phyloP scores from a whole-genome alignment of 257 asterid genomes.

The Thymus quinquecostatus region DNA sequence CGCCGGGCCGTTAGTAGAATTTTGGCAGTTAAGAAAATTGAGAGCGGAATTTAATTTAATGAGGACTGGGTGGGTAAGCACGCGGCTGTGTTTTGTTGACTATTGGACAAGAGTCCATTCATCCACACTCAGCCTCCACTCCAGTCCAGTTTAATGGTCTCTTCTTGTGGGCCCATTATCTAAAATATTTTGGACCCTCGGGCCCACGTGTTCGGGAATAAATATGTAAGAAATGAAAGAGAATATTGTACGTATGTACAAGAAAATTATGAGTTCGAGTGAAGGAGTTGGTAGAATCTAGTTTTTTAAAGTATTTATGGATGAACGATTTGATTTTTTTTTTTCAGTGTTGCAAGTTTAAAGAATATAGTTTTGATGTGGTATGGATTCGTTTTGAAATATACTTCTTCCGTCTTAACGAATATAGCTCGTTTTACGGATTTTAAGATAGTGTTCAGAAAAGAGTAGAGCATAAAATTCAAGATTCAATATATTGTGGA shows the following conservation, averaged over 20 bases:
- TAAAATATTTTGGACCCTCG: neutral
- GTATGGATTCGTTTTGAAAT: too few relatives aligned
- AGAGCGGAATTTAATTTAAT: neutral
- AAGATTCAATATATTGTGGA: too few relatives aligned
- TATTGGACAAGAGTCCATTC: slow-evolving; percentile 23
- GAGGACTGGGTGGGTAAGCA: too few relatives aligned
- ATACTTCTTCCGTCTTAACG: too few relatives aligned
- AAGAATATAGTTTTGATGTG: too few relatives aligned
- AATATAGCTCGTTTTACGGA: too few relatives aligned
- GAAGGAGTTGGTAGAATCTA: neutral
- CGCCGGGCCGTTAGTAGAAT: neutral
- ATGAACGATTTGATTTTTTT: too few relatives aligned
- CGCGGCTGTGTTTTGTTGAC: slow-evolving; percentile 40
- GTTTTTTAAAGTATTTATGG: neutral
- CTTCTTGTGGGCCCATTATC: neutral
- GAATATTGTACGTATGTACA: neutral
- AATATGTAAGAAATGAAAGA: neutral
- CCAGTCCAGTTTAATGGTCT: neutral
- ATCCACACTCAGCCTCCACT: slow-evolving; percentile 14
- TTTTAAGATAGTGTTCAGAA: too few relatives aligned
- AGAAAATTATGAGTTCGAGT: neutral
- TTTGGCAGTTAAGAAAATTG: slow-evolving; percentile 16
- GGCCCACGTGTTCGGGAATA: neutral
- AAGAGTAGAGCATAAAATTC: too few relatives aligned
- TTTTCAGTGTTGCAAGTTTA: too few relatives aligned